Conservation (phyloP, 305 asterid genomes). For the Salvia sclarea region DNA sequence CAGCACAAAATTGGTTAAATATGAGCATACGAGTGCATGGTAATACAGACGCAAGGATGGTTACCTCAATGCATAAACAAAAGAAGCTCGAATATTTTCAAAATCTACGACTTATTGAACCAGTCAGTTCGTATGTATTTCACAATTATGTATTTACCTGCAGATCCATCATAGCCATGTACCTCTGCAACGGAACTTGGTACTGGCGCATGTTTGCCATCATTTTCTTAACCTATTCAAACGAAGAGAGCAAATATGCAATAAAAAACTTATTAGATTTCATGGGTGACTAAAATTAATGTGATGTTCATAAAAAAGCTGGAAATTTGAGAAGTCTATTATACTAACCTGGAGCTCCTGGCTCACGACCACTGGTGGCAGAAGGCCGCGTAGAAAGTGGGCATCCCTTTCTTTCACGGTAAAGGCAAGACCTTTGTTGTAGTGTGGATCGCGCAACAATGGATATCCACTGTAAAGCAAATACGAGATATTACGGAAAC, state of each 20-base stretch:
- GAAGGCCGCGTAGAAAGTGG: constrained; percentile 93
- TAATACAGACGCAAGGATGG: too few species aligned
- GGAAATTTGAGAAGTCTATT: constrained; percentile 7
- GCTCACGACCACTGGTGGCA: constrained; percentile 77
- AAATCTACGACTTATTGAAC: neutral
- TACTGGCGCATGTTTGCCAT: constrained; percentile 88
- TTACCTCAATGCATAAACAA: neutral
- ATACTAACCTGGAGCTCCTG: constrained; percentile 76
- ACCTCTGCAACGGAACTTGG: constrained; percentile 87
- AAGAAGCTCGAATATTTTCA: neutral
- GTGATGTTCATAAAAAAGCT: neutral
- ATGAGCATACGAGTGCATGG: neutral
- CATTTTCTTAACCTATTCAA: constrained; percentile 80
- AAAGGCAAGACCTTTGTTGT: constrained; percentile 97
- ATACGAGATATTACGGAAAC: constrained; percentile 16
- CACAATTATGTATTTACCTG: constrained; percentile 57
- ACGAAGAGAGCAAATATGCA: constrained; percentile 11
- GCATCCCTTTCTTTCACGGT: constrained; percentile 92
- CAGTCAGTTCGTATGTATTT: neutral
- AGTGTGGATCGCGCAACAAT: constrained; percentile 94
- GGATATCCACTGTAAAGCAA: constrained; percentile 78
- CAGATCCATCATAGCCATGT: constrained; percentile 99
- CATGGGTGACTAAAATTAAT: neutral
- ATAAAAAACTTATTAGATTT: neutral
- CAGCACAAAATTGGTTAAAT: neutral